Conservation (phyloP, 208 protist species). For the Wallacemonas sp. region DNA sequence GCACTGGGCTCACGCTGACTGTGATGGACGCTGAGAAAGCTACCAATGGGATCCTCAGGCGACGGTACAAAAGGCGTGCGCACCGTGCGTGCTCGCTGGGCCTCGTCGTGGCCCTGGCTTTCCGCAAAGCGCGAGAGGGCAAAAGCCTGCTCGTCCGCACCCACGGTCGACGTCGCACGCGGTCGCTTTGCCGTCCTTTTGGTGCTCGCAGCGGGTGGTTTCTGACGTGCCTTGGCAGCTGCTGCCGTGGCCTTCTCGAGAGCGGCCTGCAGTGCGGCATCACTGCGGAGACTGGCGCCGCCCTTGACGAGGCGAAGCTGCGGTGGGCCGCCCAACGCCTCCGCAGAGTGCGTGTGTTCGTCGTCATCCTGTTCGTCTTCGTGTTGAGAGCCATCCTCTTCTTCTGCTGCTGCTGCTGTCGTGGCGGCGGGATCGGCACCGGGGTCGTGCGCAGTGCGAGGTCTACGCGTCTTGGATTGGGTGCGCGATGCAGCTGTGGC, state of each 20-base stretch:
- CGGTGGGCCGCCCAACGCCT: slow-evolving; percentile 10
- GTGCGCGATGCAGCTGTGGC: too few species aligned
- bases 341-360: too few species aligned
- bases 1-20: not conserved
- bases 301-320: slow-evolving; percentile 19
- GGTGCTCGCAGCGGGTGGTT: not conserved
- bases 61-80: not conserved
- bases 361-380: too few species aligned
- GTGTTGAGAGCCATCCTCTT: too few species aligned
- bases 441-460: too few species aligned
- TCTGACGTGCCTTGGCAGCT: not conserved
- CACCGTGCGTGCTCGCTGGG: too few species aligned
- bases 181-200: not conserved
- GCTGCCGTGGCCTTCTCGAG: not conserved
- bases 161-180: not conserved
- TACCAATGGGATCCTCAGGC: not conserved
- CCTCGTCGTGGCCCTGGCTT: too few species aligned
- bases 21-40: not conserved
- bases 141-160: too few species aligned
- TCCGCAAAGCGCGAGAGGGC: too few species aligned
- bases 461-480: too few species aligned
- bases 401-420: too few species aligned
- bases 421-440: too few species aligned
- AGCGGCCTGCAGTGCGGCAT: not conserved
- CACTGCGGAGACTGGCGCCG: slow-evolving; percentile 19